phyloP scores from a whole-genome alignment of 306 rosid species.

The Erythrophleum fordii region DNA sequence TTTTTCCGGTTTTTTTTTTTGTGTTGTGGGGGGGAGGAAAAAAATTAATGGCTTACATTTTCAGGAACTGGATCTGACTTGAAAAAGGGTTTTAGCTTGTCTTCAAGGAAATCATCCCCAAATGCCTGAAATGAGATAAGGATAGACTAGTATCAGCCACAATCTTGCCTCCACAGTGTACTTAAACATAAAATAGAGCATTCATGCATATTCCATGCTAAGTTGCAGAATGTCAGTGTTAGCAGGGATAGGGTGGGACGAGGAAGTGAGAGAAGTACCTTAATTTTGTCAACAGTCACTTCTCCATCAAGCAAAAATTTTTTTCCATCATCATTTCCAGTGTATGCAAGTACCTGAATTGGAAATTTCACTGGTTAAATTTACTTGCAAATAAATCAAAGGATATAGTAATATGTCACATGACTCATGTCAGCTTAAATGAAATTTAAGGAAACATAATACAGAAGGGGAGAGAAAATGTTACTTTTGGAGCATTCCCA shows the following conservation, averaged over 20 bases:
- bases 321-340: slow-evolving; percentile 83
- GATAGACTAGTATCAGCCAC: slow-evolving; percentile 36
- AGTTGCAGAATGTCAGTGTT: slow-evolving; percentile 1
- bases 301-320: slow-evolving; percentile 76
- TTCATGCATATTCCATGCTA: slow-evolving; percentile 8
- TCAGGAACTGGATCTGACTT: slow-evolving; percentile 96
- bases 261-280: slow-evolving; percentile 54
- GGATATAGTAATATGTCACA: neutral
- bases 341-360: slow-evolving; percentile 73
- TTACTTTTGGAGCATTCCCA: slow-evolving; percentile 78
- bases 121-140: slow-evolving; percentile 57
- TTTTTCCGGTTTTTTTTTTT: no score
- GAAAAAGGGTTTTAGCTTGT: slow-evolving; percentile 87
- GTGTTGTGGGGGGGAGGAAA: neutral
- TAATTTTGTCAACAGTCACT: slow-evolving; percentile 65
- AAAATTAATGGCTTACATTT: slow-evolving; percentile 56
- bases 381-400: slow-evolving; percentile 12
- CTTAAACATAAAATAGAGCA: slow-evolving; percentile 30
- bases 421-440: slow-evolving; percentile 22
- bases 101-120: slow-evolving; percentile 80
- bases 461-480: slow-evolving; percentile 22
- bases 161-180: neutral
- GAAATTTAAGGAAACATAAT: neutral
- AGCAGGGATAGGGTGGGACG: neutral
- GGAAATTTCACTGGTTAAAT: slow-evolving; percentile 19